These are phyloP conservation scores for Astrephomene gubernaculifera DNA, from an alignment of 139 green algal species.

Conservation along the genomic window DNA sequence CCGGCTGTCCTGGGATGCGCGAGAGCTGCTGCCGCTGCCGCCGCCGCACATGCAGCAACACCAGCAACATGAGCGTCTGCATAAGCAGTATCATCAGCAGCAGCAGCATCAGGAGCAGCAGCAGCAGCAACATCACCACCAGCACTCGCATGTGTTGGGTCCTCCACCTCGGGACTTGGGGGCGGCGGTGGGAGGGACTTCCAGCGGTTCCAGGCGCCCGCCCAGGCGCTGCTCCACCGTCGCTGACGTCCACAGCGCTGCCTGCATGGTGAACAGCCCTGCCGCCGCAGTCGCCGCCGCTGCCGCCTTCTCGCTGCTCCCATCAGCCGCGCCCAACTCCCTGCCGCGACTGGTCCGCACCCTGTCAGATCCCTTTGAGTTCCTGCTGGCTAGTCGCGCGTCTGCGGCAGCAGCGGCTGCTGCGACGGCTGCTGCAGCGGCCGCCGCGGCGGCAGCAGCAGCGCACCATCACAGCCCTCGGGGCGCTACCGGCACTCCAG, in stretches of 20 bases:
- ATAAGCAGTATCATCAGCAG: too few species aligned
- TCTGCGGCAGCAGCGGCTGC: background rate
- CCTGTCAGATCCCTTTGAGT: slow-evolving; percentile 10
- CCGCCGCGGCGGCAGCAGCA: background rate
- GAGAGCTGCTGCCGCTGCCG: background rate
- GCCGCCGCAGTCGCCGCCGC: background rate
- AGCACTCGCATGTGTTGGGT: too few species aligned
- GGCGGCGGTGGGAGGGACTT: too few species aligned
- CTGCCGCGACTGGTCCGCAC: slow-evolving; percentile 14
- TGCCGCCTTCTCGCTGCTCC: background rate
- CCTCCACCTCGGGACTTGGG: too few species aligned
- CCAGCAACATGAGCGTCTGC: background rate
- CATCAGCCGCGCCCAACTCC: too few species aligned
- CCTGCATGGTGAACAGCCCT: too few species aligned
- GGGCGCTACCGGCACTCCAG: background rate
- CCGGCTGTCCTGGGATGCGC: too few species aligned
- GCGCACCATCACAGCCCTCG: background rate
- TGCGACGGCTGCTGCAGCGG: background rate
- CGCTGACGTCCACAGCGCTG: background rate
- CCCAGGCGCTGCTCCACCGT: background rate
- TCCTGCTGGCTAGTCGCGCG: background rate
- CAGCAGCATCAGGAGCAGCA: too few species aligned
- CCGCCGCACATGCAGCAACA: background rate
- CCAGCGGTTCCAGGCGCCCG: too few species aligned
- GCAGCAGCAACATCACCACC: too few species aligned